Evolutionary conservation across 2,329 filamentous ascomycete genomes (phyloP).

Genomic region (Microdochium paspali): DNA sequence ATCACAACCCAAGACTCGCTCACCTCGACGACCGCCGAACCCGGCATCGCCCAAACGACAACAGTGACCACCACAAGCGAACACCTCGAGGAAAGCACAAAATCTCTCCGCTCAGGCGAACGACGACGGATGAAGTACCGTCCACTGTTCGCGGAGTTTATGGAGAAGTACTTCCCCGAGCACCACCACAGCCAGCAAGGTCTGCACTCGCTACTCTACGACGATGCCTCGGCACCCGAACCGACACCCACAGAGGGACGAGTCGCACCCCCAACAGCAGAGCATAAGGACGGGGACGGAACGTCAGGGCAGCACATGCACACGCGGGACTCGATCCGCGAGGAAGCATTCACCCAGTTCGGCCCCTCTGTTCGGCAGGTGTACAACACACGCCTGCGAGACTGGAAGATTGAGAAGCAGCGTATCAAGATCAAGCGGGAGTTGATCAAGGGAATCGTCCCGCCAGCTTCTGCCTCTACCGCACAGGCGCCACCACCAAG

Average conservation of each 20-base stretch:
- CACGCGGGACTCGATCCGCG: slow-evolving; percentile 33
- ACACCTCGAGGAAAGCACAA: neutral
- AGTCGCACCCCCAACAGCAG: no score
- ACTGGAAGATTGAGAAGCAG: slow-evolving; percentile 31
- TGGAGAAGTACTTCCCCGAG: slow-evolving; percentile 37
- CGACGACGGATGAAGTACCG: slow-evolving; percentile 44
- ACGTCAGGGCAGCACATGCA: slow-evolving; percentile 10
- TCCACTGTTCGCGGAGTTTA: slow-evolving; percentile 48
- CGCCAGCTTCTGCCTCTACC: slow-evolving; percentile 11
- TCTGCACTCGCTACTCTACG: neutral
- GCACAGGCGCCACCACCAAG: slow-evolving; percentile 11
- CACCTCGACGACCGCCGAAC: neutral
- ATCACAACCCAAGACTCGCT: no score
- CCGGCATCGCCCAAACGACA: neutral
- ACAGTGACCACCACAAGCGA: neutral
- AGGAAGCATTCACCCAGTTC: slow-evolving; percentile 45
- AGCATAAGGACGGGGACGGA: slow-evolving; percentile 30
- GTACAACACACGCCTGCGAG: slow-evolving; percentile 31
- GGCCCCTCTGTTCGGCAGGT: slow-evolving; percentile 21
- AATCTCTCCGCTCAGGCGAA: slow-evolving; percentile 40
- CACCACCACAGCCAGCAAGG: no score
- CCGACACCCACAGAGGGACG: no score
- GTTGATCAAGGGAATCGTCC: slow-evolving; percentile 31
- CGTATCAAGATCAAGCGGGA: slow-evolving; percentile 31
- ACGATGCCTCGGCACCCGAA: slow-evolving; percentile 39